Evolutionary conservation across 2,329 filamentous ascomycete genomes (phyloP), one percentile per base, ranked within the genome.

Genomic region (Stylonectria norvegica): DNA sequence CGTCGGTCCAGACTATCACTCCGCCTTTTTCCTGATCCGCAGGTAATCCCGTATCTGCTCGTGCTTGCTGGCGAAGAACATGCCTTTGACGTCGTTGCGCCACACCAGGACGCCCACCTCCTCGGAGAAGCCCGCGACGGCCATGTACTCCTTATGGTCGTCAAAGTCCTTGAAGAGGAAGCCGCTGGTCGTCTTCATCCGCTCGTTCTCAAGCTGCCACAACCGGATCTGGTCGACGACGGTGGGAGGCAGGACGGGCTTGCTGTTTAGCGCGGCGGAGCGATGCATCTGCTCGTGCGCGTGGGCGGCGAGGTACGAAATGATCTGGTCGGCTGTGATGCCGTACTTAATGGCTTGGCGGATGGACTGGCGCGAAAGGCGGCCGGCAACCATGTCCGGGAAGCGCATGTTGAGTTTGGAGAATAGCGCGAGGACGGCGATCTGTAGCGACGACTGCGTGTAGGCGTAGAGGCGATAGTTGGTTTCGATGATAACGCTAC

Each of bases 391-490:
- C 67, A 98, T 86, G 68, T 95, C 95, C 1, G 88, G 86, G 69
- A 95, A 97, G 48, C 93, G 89, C 64, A 90, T 89, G 55, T 84
- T 85, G 39, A 98, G 82, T 44, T 85, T 85, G 36, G 85, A 80
- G 69, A 98, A 98, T 49, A 98, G 84, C 27, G 85, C 83, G 32
- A 98, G 82, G 45, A 98, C 89, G 38, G 89, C 89, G 50, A 97
- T 98, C 64, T 96, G 91, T 1, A 98, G 79, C 0, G 90, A 88
- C 0, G 89, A 95, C 22, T 86, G 85, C 5, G 94, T 97, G 70
- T 98, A 98, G 20, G 93, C 93, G 69, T 98, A 98, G 53, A 98
- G 71, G 18, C 93, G 86, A 70, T 96, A 97, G 68, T 98, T 98
- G 7, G 93, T 98, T 70, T 98, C 93, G 52, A 98, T 80, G 57